phyloP scores from a whole-genome alignment of 495 filamentous ascomycete genomes.

The Aspergillus kassunensis region DNA sequence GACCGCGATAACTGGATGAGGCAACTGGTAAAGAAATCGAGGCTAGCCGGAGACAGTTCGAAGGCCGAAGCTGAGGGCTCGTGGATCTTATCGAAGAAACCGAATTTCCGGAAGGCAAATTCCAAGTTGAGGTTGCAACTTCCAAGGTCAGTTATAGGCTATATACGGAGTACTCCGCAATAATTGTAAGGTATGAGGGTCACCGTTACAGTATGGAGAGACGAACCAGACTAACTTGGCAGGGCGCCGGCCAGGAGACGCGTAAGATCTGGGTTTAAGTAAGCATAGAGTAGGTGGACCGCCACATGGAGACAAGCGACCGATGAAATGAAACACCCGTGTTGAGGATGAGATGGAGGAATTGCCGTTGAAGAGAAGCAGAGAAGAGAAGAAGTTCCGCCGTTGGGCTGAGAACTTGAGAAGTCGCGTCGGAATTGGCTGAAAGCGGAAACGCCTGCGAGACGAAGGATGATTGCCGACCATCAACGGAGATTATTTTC shows the following conservation, averaged over 20 bases:
- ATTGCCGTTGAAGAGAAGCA: too few relatives aligned
- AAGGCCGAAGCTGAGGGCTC: background rate
- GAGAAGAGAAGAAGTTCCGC: background rate
- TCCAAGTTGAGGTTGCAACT: background rate
- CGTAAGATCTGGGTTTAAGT: conserved; percentile 27
- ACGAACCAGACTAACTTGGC: background rate
- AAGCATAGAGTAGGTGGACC: conserved; percentile 16
- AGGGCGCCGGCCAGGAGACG: too few relatives aligned
- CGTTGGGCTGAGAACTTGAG: background rate
- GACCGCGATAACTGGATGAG: background rate
- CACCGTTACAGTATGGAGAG: background rate
- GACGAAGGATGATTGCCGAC: background rate
- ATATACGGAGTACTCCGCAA: background rate
- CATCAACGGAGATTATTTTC: conserved; percentile 4
- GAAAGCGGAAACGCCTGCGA: conserved; percentile 10
- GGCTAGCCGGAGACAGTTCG: background rate
- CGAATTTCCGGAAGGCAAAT: too few relatives aligned
- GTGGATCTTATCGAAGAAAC: background rate
- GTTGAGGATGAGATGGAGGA: too few relatives aligned
- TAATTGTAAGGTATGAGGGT: background rate
- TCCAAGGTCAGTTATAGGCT: background rate
- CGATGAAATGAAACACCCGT: conserved; percentile 37
- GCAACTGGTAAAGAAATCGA: background rate
- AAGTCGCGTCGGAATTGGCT: background rate
- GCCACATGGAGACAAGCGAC: conserved; percentile 32